phyloP scores from a whole-genome alignment of 208 protist species.

The Trypanosoma mega region DNA sequence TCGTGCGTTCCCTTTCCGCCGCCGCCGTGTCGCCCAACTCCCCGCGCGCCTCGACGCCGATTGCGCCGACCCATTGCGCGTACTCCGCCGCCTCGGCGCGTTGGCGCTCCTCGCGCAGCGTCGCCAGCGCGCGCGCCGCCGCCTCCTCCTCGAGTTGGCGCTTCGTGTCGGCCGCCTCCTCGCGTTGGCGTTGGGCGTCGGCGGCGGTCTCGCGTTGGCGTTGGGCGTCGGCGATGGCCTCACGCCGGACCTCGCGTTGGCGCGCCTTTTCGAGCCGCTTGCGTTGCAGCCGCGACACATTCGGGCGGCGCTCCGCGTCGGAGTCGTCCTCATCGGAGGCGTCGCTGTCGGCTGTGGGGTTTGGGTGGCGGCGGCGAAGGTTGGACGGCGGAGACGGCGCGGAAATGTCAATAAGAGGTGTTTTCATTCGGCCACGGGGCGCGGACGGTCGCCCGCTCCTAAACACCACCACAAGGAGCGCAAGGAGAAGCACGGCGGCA shows the following conservation, averaged over 20 bases:
- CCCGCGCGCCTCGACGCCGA: constrained; percentile 63
- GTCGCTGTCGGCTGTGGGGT: no score
- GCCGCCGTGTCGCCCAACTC: constrained; percentile 59
- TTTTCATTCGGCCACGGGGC: no score
- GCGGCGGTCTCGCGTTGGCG: constrained; percentile 20
- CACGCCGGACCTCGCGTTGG: constrained; percentile 47
- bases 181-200: not conserved
- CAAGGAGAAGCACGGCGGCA: no score
- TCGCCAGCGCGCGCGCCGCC: constrained; percentile 51
- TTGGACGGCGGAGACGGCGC: no score
- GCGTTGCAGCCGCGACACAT: constrained; percentile 54
- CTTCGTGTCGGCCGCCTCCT: constrained; percentile 38
- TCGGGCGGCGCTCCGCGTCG: not conserved
- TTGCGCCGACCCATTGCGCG: constrained; percentile 56
- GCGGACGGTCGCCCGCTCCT: no score
- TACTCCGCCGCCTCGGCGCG: constrained; percentile 64
- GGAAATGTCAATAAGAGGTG: no score
- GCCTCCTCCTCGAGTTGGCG: no score
- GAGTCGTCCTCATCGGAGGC: not conserved
- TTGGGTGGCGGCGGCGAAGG: no score
- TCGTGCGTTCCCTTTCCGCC: constrained; percentile 30
- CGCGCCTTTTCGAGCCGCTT: constrained; percentile 63
- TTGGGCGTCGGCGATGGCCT: constrained; percentile 27
- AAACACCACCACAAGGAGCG: no score
- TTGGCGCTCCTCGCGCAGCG: constrained; percentile 62